phyloP scores from a whole-genome alignment of 371 early-diverging fungal species.

The Globomyces sp. region DNA sequence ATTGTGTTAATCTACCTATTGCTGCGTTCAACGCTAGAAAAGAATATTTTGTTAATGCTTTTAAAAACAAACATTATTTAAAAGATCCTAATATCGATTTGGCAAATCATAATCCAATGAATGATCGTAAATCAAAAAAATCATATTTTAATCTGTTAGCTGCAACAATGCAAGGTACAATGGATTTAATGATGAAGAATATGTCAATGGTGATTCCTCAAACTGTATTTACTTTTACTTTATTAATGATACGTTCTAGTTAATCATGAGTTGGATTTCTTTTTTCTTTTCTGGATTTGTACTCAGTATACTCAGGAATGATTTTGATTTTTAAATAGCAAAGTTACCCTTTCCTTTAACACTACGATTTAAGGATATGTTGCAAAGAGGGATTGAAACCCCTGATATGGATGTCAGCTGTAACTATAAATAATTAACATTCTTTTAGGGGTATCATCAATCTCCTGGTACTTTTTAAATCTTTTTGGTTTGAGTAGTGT shows the following conservation, averaged over 20 bases:
- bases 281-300: constrained; percentile 97
- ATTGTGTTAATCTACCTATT: background rate
- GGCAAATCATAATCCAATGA: constrained; percentile 74
- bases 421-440: too few relatives aligned
- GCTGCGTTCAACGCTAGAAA: constrained; percentile 6
- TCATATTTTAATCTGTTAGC: constrained; percentile 27
- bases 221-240: constrained; percentile 41
- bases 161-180: constrained; percentile 91
- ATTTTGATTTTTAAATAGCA: constrained; percentile 11
- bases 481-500: constrained; percentile 92
- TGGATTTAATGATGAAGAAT: constrained; percentile 96
- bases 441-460: constrained; percentile 78
- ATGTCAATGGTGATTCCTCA: constrained; percentile 95
- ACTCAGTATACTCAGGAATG: constrained; percentile 57
- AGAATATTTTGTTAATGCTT: background rate
- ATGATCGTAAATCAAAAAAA: constrained; percentile 46
- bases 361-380: constrained; percentile 94
- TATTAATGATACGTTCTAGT: background rate
- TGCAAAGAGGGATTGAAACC: constrained; percentile 94
- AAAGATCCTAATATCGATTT: constrained; percentile 67
- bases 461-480: constrained; percentile 98
- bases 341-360: constrained; percentile 95
- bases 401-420: constrained; percentile 93
- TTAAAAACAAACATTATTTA: constrained; percentile 68
- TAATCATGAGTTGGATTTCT: constrained; percentile 98